Base-by-base conservation (phyloP, 345 rosid genomes). In the Odontarrhena argentea region DNA sequence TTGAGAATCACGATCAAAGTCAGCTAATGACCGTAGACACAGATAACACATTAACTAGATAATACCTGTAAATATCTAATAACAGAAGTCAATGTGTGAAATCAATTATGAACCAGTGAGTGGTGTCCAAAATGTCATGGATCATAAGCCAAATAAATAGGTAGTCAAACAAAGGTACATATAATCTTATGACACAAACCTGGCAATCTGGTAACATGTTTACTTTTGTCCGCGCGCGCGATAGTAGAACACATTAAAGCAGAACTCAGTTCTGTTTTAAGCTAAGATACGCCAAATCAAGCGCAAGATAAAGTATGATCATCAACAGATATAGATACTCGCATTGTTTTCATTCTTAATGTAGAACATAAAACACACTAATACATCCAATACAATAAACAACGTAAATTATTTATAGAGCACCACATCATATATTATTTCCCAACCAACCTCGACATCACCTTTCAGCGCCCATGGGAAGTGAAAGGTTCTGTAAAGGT, bases 401-500 rank as follows among this genome's bases (percentile, higher is more conserved):
- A 40, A 24, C 10, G 7, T 1, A 11, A 2, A 12, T 38, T 10
- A 24, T 18, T 22, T 56, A 38, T 11, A 37, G 10, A 11, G 42
- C n/a, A 12, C 12, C 30, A 37, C 1, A 32, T 5, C 6, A 37
- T 55, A 34, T 54, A 54, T 7, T 4, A 3, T 53, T 37, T 15
- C 28, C 10, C 14, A 9, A 18, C 5, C 13, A 13, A 14, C 59
- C 42, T 34, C 10, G 7, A 30, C 6, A 60, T 14, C 50, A 3
- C 3, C 0, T 22, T 11, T 64, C 68, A 64, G 12, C 68, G 74
- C 9, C 74, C 74, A 0, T 0, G 9, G 1, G 74, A 61, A 6
- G 53, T 60, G 13, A 70, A 70, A 32, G 74, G 44, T 53, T 70
- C 74, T 12, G 74, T 60, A 4, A 70, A 26, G 0, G 68, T 25